Conservation (phyloP, 352 stramenopile genomes). For the Globisporangium middletonii region DNA sequence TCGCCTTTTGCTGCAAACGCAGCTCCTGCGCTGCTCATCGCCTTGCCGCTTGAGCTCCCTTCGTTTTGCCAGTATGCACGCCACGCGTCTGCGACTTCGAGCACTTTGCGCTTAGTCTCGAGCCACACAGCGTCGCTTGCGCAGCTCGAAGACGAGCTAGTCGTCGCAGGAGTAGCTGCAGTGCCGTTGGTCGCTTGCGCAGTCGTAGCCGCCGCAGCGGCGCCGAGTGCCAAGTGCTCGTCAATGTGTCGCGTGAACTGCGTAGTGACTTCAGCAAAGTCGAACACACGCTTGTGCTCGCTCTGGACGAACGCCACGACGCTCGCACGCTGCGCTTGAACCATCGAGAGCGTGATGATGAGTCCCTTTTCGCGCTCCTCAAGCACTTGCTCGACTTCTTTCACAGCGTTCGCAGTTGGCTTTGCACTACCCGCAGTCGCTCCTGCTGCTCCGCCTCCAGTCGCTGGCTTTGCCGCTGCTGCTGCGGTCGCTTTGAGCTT, state of each 20-base stretch:
- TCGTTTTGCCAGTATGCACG: slow-evolving; percentile 18
- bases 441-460: background rate
- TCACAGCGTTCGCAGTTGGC: slow-evolving; percentile 14
- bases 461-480: background rate
- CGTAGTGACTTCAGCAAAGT: slow-evolving; percentile 36
- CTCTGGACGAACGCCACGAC: slow-evolving; percentile 49
- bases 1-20: slow-evolving; percentile 45
- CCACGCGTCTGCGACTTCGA: slow-evolving; percentile 27
- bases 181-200: background rate
- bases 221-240: slow-evolving; percentile 15
- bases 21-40: background rate
- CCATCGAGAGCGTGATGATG: slow-evolving; percentile 59
- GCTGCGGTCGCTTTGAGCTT: slow-evolving; percentile 27
- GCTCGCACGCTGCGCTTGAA: slow-evolving; percentile 46
- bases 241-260: slow-evolving; percentile 55
- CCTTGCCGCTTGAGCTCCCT: slow-evolving; percentile 2
- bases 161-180: background rate
- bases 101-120: slow-evolving; percentile 25
- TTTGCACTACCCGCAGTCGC: background rate
- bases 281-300: slow-evolving; percentile 67
- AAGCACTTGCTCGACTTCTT: slow-evolving; percentile 60
- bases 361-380: slow-evolving; percentile 81
- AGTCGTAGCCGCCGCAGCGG: slow-evolving; percentile 9
- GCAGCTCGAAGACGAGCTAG: background rate
- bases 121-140: slow-evolving; percentile 24